Conservation (phyloP, 352 stramenopile genomes). For the Saprolegnia diclina region DNA sequence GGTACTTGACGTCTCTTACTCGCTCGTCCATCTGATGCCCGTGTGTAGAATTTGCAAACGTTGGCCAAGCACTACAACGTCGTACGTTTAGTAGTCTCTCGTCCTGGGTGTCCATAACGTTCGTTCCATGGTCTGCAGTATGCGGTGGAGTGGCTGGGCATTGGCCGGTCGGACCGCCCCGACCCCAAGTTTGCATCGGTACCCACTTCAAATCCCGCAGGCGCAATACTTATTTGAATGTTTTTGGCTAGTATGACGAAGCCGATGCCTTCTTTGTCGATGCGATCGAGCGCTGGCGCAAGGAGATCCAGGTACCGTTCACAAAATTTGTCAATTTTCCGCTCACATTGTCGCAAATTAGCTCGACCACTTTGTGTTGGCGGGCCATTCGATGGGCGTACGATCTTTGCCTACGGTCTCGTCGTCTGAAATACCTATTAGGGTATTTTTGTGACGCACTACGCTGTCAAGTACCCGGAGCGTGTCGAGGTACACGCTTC, state of each 20-base stretch:
- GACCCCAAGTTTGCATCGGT: conserved; percentile 57
- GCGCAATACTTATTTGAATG: neutral
- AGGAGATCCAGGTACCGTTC: conserved; percentile 39
- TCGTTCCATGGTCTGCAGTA: conserved; percentile 38
- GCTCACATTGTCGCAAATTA: conserved; percentile 23
- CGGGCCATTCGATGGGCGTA: conserved; percentile 77
- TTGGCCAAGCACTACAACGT: conserved; percentile 75
- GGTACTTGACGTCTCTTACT: conserved; percentile 30
- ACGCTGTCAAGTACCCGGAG: conserved; percentile 59
- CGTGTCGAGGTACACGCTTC: conserved; percentile 38
- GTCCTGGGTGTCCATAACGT: neutral
- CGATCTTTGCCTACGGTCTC: conserved; percentile 13
- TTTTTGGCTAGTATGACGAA: conserved; percentile 48
- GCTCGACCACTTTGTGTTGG: conserved; percentile 71
- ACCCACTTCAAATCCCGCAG: conserved; percentile 18
- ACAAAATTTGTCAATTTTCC: neutral
- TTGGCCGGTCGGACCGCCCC: conserved; percentile 62
- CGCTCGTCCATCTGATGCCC: neutral
- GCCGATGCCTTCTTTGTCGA: conserved; percentile 78
- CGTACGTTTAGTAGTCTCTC: conserved; percentile 34
- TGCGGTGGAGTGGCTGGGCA: conserved; percentile 76
- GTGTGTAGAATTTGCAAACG: conserved; percentile 56
- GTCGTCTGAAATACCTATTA: conserved; percentile 23
- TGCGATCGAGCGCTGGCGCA: conserved; percentile 66
- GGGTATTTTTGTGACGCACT: conserved; percentile 80